phyloP scores from a whole-genome alignment of 768 basidiomycete genomes.

The Rhodosporidiobolus odoratus region DNA sequence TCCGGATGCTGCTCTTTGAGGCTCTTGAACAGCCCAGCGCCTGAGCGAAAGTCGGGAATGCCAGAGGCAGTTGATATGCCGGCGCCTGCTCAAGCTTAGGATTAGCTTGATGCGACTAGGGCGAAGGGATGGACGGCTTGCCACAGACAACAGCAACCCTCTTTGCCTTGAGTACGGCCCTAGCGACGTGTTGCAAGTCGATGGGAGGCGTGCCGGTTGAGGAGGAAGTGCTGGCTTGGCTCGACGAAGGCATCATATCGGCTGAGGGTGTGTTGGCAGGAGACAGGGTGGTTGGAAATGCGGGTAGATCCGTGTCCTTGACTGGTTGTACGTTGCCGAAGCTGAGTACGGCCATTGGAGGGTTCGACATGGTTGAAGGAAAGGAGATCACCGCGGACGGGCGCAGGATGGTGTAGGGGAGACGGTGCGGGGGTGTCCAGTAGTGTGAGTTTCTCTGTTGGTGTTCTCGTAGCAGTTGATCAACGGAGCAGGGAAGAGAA shows the following conservation, averaged over 20 bases:
- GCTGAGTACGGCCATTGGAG: not conserved
- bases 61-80: constrained; percentile 82
- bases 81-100: constrained; percentile 63
- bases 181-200: constrained; percentile 35
- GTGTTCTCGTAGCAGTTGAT: not conserved
- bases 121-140: constrained; percentile 48
- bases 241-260: not conserved
- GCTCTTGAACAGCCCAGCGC: constrained; percentile 70
- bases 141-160: constrained; percentile 82
- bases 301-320: not conserved
- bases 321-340: not conserved
- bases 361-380: not conserved
- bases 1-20: constrained; percentile 72
- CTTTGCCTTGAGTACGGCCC: constrained; percentile 66
- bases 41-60: constrained; percentile 82
- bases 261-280: not conserved
- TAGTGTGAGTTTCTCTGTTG: not conserved
- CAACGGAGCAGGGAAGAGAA: not conserved
- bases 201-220: not conserved
- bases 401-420: not conserved
- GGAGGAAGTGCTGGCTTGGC: not conserved
- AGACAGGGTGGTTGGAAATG: not conserved
- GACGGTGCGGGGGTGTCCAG: no score
- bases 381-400: not conserved
- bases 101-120: not conserved